These are phyloP conservation scores for Naganishia antarctica DNA, from an alignment of 768 basidiomycete genomes.

Conservation along the genomic window DNA sequence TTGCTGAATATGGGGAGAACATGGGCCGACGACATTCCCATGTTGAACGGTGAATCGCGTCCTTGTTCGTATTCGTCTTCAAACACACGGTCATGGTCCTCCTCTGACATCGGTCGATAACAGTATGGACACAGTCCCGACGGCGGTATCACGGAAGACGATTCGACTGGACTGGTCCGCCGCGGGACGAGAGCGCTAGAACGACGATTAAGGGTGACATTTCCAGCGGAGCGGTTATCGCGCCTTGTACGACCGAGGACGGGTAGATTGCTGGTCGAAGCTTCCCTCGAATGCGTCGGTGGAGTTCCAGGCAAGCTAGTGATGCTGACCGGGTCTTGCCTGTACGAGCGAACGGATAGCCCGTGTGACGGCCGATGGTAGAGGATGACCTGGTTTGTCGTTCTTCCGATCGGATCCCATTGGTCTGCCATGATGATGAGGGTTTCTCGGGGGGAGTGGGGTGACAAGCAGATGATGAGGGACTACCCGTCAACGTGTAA, in stretches of 20 bases:
- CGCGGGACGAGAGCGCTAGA: not conserved
- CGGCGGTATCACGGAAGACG: not conserved
- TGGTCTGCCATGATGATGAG: not conserved
- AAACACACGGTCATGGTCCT: not conserved
- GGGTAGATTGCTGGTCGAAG: slow-evolving; percentile 28
- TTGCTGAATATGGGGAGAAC: slow-evolving; percentile 8
- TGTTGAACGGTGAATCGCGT: not conserved
- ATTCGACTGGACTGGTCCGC: not conserved
- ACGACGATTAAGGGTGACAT: slow-evolving; percentile 2
- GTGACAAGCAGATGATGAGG: not conserved
- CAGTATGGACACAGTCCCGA: slow-evolving; percentile 40
- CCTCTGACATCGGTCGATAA: slow-evolving; percentile 34
- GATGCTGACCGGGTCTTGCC: not conserved
- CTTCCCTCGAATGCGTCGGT: slow-evolving; percentile 4
- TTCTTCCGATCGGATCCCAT: slow-evolving; percentile 37
- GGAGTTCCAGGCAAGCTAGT: slow-evolving; percentile 8
- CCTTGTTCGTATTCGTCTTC: not conserved
- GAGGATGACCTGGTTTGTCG: slow-evolving; percentile 44
- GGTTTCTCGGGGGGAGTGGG: too few relatives aligned
- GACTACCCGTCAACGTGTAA: too few relatives aligned
- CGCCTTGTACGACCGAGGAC: not conserved
- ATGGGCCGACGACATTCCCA: not conserved
- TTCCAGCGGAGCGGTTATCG: not conserved
- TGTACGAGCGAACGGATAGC: slow-evolving; percentile 32
- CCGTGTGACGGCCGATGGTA: slow-evolving; percentile 46